These are phyloP conservation scores for Phytophthora cryptogea DNA, from an alignment of 352 stramenopile species.

Conservation along the genomic window DNA sequence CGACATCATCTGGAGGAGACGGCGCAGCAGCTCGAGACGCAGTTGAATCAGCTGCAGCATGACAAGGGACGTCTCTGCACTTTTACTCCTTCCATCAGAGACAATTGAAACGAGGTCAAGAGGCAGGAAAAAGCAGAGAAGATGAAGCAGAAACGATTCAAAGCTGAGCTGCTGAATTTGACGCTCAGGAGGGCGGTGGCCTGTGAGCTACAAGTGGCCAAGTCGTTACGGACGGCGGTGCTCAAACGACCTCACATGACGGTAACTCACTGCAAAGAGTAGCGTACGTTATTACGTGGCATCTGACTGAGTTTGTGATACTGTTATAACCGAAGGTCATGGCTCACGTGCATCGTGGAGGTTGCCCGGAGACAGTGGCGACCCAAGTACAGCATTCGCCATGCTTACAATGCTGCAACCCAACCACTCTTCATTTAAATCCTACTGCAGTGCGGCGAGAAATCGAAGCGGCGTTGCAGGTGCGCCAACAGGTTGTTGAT, in stretches of 20 bases:
- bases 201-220: constrained; percentile 12
- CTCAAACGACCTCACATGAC: constrained; percentile 12
- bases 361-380: background rate
- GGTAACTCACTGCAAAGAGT: constrained; percentile 1
- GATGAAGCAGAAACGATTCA: constrained; percentile 4
- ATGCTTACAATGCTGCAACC: constrained; percentile 16
- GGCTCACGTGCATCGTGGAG: constrained; percentile 2
- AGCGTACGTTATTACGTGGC: background rate
- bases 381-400: background rate
- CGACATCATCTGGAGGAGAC: constrained; percentile 6
- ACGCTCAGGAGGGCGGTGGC: constrained; percentile 10
- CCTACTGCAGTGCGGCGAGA: constrained; percentile 5
- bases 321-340: background rate
- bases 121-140: constrained; percentile 10
- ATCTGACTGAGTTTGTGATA: background rate
- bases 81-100: background rate
- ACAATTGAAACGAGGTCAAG: background rate
- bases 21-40: constrained; percentile 6
- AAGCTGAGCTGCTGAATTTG: constrained; percentile 18
- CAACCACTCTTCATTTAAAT: constrained; percentile 22
- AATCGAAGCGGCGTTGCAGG: constrained; percentile 13
- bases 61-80: background rate
- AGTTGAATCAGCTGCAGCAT: constrained; percentile 11
- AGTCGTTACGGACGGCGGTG: constrained; percentile 9
- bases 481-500: background rate